Evolutionary conservation across 1,139 yeast species (phyloP).

Genomic region (Debaryomycetaceae sp.): DNA sequence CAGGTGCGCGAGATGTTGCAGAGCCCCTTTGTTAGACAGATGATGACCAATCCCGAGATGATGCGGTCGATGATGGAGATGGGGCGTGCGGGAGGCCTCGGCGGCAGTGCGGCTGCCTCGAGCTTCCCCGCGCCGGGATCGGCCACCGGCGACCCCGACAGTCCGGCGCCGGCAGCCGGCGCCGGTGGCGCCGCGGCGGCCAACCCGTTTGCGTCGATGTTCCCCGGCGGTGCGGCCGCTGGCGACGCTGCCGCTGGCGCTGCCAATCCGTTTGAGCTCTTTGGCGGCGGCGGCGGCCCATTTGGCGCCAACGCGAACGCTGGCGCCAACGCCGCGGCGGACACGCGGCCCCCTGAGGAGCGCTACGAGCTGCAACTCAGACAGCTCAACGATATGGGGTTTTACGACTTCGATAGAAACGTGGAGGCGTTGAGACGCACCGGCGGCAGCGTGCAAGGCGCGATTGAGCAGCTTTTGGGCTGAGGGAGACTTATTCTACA

Average conservation of each 20-base stretch:
- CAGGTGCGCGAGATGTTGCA: slow-evolving; percentile 83
- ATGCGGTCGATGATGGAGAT: slow-evolving; percentile 78
- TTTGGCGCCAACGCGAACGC: slow-evolving; percentile 25
- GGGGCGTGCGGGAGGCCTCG: slow-evolving; percentile 48
- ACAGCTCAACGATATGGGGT: slow-evolving; percentile 95
- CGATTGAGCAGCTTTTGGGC: slow-evolving; percentile 81
- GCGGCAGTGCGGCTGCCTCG: slow-evolving; percentile 23
- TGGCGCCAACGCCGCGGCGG: slow-evolving; percentile 36
- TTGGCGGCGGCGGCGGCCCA: slow-evolving; percentile 36
- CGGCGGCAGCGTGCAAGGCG: slow-evolving; percentile 97
- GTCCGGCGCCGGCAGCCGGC: slow-evolving; percentile 13
- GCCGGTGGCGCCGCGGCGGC: slow-evolving; percentile 26
- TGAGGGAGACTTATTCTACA: no score
- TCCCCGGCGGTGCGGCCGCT: slow-evolving; percentile 36
- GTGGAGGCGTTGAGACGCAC: slow-evolving; percentile 89
- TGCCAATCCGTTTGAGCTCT: slow-evolving; percentile 46
- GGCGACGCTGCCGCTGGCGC: no score
- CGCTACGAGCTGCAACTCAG: slow-evolving; percentile 85
- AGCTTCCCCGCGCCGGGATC: slow-evolving; percentile 59
- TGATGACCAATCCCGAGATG: slow-evolving; percentile 82
- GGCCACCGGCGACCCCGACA: slow-evolving; percentile 22
- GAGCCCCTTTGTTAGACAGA: slow-evolving; percentile 77
- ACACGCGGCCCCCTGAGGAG: slow-evolving; percentile 93
- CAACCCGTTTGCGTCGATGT: slow-evolving; percentile 50
- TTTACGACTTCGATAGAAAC: slow-evolving; percentile 87